A percentile compares a stretch with the other conserved stretches of the same genome.
These are phyloP conservation scores for Boletus sp. DNA, from an alignment of 768 basidiomycete species.

Conservation along the genomic window DNA sequence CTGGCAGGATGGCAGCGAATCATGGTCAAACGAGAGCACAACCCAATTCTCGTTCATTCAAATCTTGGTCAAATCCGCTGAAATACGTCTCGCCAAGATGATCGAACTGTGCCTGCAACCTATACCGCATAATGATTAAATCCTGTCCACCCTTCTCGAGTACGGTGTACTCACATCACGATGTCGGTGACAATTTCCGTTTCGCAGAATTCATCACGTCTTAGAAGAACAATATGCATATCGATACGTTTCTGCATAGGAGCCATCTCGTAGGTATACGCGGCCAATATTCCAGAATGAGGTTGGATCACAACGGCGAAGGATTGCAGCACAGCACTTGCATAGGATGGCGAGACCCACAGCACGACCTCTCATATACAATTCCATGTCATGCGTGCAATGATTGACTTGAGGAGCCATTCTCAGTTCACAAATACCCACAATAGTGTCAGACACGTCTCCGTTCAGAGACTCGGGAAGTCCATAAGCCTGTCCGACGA, in stretches of 20 bases:
- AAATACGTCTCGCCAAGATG: slow-evolving; percentile 91
- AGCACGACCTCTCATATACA: slow-evolving; percentile 80
- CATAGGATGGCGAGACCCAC: slow-evolving; percentile 79
- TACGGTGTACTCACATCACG: slow-evolving; percentile 63
- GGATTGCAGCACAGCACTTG: slow-evolving; percentile 84
- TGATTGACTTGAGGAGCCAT: not conserved
- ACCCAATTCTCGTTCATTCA: slow-evolving; percentile 87
- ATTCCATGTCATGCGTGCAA: not conserved
- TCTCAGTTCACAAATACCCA: slow-evolving; percentile 90
- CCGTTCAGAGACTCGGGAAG: slow-evolving; percentile 85
- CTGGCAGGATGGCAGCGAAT: slow-evolving; percentile 71
- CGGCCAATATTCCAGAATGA: slow-evolving; percentile 85
- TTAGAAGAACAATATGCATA: slow-evolving; percentile 81
- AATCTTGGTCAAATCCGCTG: slow-evolving; percentile 74
- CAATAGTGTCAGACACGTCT: slow-evolving; percentile 77
- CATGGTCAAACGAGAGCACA: slow-evolving; percentile 84
- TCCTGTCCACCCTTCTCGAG: not conserved
- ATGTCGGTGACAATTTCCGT: slow-evolving; percentile 92
- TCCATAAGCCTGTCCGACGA: slow-evolving; percentile 79
- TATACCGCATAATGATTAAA: slow-evolving; percentile 29
- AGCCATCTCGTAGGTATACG: slow-evolving; percentile 76
- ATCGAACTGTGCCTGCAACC: slow-evolving; percentile 91
- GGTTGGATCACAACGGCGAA: slow-evolving; percentile 78
- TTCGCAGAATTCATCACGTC: slow-evolving; percentile 89
- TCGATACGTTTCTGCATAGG: slow-evolving; percentile 92